A percentile compares a stretch with the other conserved stretches of the same genome.
Conservation (phyloP, 2,329 filamentous ascomycete species). For the Epichloe gansuensis region DNA sequence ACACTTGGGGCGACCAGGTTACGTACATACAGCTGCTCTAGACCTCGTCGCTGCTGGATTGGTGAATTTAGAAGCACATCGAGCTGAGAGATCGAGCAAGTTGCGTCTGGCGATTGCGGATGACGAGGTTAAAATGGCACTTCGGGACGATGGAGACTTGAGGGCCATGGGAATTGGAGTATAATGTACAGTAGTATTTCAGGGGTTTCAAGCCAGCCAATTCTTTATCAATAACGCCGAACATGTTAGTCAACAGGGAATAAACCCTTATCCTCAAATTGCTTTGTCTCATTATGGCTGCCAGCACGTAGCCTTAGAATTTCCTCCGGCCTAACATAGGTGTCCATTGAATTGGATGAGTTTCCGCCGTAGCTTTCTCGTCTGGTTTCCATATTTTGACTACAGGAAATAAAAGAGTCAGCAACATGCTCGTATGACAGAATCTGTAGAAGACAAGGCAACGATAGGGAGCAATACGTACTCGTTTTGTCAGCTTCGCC, state of each 20-base stretch:
- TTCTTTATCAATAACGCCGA: background rate
- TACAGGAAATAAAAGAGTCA: conserved; percentile 41
- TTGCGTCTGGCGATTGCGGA: conserved; percentile 76
- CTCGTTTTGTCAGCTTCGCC: conserved; percentile 96
- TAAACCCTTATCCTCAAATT: background rate
- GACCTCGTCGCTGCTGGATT: conserved; percentile 81
- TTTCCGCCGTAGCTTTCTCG: conserved; percentile 78
- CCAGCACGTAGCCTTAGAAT: conserved; percentile 33
- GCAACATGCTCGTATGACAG: conserved; percentile 13
- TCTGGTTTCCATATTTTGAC: conserved; percentile 97
- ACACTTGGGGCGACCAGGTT: conserved; percentile 20
- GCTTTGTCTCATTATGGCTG: background rate
- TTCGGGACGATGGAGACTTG: conserved; percentile 78
- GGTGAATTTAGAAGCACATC: conserved; percentile 67
- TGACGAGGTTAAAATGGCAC: conserved; percentile 78
- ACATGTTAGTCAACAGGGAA: background rate
- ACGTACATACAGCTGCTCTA: conserved; percentile 58
- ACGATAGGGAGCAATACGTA: conserved; percentile 21
- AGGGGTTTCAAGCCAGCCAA: conserved; percentile 5
- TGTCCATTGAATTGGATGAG: conserved; percentile 86
- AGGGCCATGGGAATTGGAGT: conserved; percentile 57
- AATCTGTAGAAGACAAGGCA: background rate
- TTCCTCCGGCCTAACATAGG: conserved; percentile 67
- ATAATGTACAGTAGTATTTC: conserved; percentile 17
- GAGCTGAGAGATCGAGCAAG: conserved; percentile 76